Conservation (phyloP, 257 asterid species). For the Jacaranda mimosifolia region DNA sequence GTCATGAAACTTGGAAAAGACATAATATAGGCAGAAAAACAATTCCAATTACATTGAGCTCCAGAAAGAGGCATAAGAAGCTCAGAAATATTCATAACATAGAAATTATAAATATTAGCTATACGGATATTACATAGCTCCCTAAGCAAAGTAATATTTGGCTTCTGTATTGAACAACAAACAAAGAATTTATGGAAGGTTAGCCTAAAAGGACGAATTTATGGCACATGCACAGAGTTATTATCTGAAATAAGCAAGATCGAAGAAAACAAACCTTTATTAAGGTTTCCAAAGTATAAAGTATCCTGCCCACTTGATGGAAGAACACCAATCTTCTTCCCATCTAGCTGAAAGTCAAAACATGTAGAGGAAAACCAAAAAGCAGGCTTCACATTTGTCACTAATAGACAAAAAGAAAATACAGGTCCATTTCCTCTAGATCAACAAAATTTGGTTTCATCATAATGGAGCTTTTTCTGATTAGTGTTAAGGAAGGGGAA, state of each 20-base stretch:
- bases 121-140: neutral
- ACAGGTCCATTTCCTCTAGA: neutral
- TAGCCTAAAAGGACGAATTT: neutral
- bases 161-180: constrained; percentile 1
- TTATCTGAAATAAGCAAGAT: constrained; percentile 21
- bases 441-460: neutral
- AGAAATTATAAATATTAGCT: neutral
- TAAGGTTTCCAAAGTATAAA: constrained; percentile 80
- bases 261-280: constrained; percentile 72
- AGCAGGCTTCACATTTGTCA: neutral
- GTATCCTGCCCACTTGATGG: constrained; percentile 83
- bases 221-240: neutral
- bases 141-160: constrained; percentile 19
- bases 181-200: constrained; percentile 1
- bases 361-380: constrained; percentile 6
- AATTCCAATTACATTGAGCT: constrained; percentile 15
- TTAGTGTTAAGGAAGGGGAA: neutral
- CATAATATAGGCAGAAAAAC: constrained; percentile 3
- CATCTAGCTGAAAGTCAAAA: constrained; percentile 68
- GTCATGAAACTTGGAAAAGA: neutral
- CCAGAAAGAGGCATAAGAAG: neutral
- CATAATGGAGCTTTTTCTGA: neutral
- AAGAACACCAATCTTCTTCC: constrained; percentile 86
- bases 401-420: neutral
- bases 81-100: constrained; percentile 15